phyloP scores from a whole-genome alignment of 306 rosid species.

The Fagus sylvatica region DNA sequence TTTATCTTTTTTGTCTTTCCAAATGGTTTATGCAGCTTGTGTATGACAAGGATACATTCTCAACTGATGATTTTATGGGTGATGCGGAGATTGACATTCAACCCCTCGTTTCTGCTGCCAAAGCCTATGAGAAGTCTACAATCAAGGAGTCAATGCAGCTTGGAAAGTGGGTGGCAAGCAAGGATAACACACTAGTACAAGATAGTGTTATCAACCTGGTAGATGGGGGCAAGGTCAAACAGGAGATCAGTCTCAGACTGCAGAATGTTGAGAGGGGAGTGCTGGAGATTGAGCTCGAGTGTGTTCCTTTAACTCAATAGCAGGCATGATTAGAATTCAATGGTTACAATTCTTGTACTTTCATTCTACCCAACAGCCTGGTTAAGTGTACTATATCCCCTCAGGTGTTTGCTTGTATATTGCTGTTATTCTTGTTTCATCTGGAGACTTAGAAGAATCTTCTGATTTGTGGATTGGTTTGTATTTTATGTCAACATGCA shows the following conservation, averaged over 20 bases:
- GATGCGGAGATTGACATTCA: slow-evolving; percentile 94
- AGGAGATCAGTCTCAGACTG: slow-evolving; percentile 66
- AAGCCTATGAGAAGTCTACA: slow-evolving; percentile 58
- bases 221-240: slow-evolving; percentile 66
- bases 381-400: background rate
- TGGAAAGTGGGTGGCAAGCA: slow-evolving; percentile 66
- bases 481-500: background rate
- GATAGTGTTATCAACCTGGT: slow-evolving; percentile 62
- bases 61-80: slow-evolving; percentile 92
- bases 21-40: slow-evolving; percentile 60
- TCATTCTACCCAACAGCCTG: background rate
- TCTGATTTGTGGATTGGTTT: background rate
- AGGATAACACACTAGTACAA: slow-evolving; percentile 51
- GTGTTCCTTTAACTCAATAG: slow-evolving; percentile 91
- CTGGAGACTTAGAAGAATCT: background rate
- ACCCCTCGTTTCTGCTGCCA: slow-evolving; percentile 79
- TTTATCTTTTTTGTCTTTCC: background rate
- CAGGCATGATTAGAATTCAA: slow-evolving; percentile 7
- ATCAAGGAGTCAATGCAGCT: slow-evolving; percentile 47
- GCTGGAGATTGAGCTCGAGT: slow-evolving; percentile 78
- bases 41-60: slow-evolving; percentile 85
- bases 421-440: background rate
- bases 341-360: background rate
- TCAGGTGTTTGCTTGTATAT: background rate
- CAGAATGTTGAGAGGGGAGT: slow-evolving; percentile 86